These are phyloP conservation scores for Pseudocercospora cruenta DNA, from an alignment of 2,329 filamentous ascomycete species.

Conservation along the genomic window DNA sequence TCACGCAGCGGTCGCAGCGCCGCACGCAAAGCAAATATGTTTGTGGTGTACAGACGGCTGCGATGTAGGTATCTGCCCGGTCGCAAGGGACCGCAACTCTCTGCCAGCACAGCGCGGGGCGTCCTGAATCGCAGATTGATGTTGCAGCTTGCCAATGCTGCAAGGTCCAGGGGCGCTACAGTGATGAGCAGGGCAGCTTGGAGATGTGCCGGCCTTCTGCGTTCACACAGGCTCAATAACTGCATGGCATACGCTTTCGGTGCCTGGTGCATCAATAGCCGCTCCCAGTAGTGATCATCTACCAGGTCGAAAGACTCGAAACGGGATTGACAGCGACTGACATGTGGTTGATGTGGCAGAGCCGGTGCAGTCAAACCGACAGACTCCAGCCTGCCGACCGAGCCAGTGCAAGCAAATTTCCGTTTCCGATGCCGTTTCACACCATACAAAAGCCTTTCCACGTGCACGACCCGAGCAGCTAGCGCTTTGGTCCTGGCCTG, in stretches of 20 bases:
- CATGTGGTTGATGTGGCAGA: background rate
- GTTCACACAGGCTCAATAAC: background rate
- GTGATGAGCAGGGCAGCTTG: background rate
- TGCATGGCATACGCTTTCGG: background rate
- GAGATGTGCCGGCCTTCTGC: background rate
- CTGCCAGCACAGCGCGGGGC: background rate
- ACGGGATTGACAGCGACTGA: slow-evolving; percentile 2
- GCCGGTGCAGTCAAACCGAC: background rate
- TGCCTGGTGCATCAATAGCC: background rate
- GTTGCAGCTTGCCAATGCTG: background rate
- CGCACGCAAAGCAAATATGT: background rate
- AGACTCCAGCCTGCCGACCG: background rate
- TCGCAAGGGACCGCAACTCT: too few relatives aligned
- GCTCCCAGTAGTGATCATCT: background rate
- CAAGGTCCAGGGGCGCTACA: slow-evolving; percentile 7
- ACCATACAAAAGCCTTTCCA: background rate
- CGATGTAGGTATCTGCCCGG: background rate
- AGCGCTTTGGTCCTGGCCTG: background rate
- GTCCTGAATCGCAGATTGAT: slow-evolving; percentile 6
- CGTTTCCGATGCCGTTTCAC: background rate
- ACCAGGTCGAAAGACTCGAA: background rate
- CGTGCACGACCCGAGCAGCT: background rate
- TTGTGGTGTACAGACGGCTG: background rate
- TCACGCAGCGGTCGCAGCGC: background rate
- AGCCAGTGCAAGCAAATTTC: background rate